Evolutionary conservation across 2,329 filamentous ascomycete genomes (phyloP).

Genomic region (Xylariaceae sp.): DNA sequence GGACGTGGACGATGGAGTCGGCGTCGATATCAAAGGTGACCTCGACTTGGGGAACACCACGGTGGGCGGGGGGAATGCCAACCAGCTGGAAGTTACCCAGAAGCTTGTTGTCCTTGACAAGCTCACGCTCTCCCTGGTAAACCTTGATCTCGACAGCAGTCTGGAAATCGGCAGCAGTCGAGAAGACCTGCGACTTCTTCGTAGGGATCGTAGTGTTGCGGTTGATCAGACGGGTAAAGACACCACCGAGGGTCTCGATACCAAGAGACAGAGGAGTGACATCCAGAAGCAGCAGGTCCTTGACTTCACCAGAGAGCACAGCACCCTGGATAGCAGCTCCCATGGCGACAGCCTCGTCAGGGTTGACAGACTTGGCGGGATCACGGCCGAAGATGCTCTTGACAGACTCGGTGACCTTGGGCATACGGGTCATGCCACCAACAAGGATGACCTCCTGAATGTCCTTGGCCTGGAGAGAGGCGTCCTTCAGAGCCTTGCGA

Average conservation of each 20-base stretch:
- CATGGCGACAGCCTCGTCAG: slow-evolving; percentile 95
- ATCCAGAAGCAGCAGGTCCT: slow-evolving; percentile 89
- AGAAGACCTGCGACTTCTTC: slow-evolving; percentile 99
- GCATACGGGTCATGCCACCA: slow-evolving; percentile 99
- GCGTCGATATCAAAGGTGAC: slow-evolving; percentile 99
- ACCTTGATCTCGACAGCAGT: slow-evolving; percentile 99
- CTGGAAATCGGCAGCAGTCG: slow-evolving; percentile 95
- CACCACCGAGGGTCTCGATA: slow-evolving; percentile 97
- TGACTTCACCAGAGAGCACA: slow-evolving; percentile 92
- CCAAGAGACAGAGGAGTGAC: slow-evolving; percentile 93
- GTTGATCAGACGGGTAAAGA: slow-evolving; percentile 97
- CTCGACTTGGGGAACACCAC: slow-evolving; percentile 92
- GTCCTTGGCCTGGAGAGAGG: slow-evolving; percentile 81
- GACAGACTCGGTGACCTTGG: slow-evolving; percentile 92
- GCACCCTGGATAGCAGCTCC: slow-evolving; percentile 96
- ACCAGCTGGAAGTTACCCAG: slow-evolving; percentile 99
- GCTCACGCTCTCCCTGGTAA: slow-evolving; percentile 98
- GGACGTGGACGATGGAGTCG: slow-evolving; percentile 94
- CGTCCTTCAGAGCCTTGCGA: slow-evolving; percentile 95
- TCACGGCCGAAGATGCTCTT: slow-evolving; percentile 96
- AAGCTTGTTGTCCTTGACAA: slow-evolving; percentile 97
- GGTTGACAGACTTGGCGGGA: slow-evolving; percentile 96
- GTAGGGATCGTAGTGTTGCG: slow-evolving; percentile 98
- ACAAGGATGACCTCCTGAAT: slow-evolving; percentile 98
- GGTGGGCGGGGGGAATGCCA: slow-evolving; percentile 91